These are phyloP conservation scores for Syzygium malaccense DNA, from an alignment of 441 rosid species.

Conservation along the genomic window DNA sequence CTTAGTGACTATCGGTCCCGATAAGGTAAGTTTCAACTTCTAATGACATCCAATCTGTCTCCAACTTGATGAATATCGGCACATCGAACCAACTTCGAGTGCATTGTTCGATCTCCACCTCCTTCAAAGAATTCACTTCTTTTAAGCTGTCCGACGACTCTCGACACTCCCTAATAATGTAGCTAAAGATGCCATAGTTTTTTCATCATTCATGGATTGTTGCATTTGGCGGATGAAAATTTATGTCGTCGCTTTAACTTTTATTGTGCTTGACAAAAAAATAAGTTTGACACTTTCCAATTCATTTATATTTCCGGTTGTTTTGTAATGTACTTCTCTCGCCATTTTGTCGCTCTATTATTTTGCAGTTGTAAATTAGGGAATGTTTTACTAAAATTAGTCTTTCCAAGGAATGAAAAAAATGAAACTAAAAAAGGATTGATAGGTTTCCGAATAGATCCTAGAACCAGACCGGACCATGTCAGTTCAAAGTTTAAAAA, in stretches of 20 bases:
- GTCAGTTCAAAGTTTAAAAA: neutral
- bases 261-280: neutral
- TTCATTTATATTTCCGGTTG: neutral
- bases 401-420: neutral
- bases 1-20: neutral
- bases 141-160: neutral
- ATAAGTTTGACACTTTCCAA: neutral
- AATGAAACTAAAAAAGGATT: neutral
- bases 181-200: neutral
- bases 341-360: neutral
- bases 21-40: neutral
- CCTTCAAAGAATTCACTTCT: neutral
- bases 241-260: neutral
- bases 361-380: neutral
- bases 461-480: rapidly evolving
- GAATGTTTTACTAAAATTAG: neutral
- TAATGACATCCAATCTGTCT: neutral
- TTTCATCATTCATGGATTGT: neutral
- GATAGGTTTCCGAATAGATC: neutral
- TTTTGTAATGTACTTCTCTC: neutral
- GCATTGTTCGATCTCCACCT: neutral
- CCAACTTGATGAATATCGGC: neutral
- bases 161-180: neutral
- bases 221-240: neutral
- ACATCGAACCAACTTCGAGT: neutral